Evolutionary conservation across 306 rosid species (phyloP).

Genomic region (Begonia loranthoides): DNA sequence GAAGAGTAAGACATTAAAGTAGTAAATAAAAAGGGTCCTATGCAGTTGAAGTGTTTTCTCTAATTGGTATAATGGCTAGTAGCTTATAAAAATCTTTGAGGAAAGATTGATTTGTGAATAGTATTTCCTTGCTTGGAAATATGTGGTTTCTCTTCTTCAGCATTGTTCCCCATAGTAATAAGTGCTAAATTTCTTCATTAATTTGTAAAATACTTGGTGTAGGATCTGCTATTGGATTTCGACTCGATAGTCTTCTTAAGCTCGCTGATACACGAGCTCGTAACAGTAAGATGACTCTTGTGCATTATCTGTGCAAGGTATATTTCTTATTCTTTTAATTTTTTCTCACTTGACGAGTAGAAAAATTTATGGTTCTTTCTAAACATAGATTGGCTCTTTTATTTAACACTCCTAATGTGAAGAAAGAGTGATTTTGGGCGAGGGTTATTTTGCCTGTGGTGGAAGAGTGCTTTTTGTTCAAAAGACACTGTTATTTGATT

Average conservation of each 20-base stretch:
- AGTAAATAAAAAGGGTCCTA: too few species aligned
- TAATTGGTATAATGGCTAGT: too few species aligned
- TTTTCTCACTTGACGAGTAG: not conserved
- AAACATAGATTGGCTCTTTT: not conserved
- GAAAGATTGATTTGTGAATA: too few species aligned
- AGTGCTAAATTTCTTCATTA: too few species aligned
- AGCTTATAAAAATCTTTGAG: too few species aligned
- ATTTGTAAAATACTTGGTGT: not conserved
- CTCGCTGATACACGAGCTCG: slow-evolving; percentile 86
- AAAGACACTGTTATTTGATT: not conserved
- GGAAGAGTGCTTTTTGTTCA: too few species aligned
- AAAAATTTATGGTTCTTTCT: not conserved
- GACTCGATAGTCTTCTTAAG: slow-evolving; percentile 93
- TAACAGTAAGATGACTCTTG: slow-evolving; percentile 92
- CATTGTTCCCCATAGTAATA: too few species aligned
- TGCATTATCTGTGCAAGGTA: slow-evolving; percentile 99
- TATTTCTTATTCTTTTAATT: slow-evolving; percentile 14
- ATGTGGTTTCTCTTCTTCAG: too few species aligned
- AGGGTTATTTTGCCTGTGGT: too few species aligned
- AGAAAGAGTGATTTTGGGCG: not conserved
- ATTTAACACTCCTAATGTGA: not conserved
- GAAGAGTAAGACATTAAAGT: too few species aligned
- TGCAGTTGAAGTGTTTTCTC: too few species aligned
- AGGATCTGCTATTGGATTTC: slow-evolving; percentile 98
- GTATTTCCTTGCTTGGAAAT: too few species aligned